phyloP scores from a whole-genome alignment of 73 alveolate genomes.

The Blepharisma japonicum region DNA sequence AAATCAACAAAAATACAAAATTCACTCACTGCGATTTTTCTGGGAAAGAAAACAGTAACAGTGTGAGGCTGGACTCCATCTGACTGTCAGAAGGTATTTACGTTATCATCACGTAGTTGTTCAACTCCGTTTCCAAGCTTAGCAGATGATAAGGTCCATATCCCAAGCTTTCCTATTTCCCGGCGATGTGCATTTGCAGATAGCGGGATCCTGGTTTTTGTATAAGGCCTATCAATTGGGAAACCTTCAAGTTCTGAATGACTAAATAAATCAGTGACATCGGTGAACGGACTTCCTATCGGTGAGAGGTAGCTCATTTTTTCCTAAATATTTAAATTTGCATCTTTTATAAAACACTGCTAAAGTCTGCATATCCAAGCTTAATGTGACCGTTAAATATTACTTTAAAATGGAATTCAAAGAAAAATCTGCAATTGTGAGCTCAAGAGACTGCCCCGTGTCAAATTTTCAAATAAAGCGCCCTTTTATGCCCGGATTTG shows the following conservation, averaged over 20 bases:
- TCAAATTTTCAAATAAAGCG: too few relatives aligned
- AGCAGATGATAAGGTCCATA: slow-evolving; percentile 96
- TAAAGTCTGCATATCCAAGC: too few relatives aligned
- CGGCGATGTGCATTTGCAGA: slow-evolving; percentile 70
- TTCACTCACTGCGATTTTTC: slow-evolving; percentile 90
- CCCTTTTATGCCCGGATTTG: too few relatives aligned
- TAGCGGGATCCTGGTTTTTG: slow-evolving; percentile 42
- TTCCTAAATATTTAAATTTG: too few relatives aligned
- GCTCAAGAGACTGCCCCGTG: too few relatives aligned
- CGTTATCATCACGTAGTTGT: slow-evolving; percentile 91
- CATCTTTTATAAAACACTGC: too few relatives aligned
- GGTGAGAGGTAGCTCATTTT: slow-evolving; percentile 8
- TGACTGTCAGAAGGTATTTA: slow-evolving; percentile 97
- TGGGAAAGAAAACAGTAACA: slow-evolving; percentile 86
- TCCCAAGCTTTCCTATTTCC: slow-evolving; percentile 97
- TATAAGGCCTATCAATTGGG: slow-evolving; percentile 28
- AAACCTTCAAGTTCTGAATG: slow-evolving; percentile 28
- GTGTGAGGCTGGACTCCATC: slow-evolving; percentile 98
- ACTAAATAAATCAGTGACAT: not conserved
- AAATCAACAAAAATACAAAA: slow-evolving; percentile 91
- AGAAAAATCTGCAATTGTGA: too few relatives aligned
- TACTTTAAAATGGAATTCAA: too few relatives aligned
- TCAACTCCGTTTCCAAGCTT: slow-evolving; percentile 99
- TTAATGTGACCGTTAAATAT: too few relatives aligned
- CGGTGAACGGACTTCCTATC: not conserved